These are phyloP conservation scores for Entrophospora sp. DNA, from an alignment of 192 early-diverging fungal species.

Conservation along the genomic window DNA sequence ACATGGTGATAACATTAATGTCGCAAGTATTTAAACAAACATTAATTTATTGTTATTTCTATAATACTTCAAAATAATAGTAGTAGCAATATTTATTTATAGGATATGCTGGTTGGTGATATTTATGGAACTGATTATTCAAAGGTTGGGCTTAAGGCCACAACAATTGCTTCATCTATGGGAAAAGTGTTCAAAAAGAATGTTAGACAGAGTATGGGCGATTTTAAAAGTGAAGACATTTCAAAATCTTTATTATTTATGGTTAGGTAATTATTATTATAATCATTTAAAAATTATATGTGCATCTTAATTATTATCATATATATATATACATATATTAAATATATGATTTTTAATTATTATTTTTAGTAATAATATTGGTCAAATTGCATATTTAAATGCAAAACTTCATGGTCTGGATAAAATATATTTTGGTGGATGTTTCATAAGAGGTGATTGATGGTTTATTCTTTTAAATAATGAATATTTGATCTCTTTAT, in stretches of 20 bases:
- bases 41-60: too few relatives aligned
- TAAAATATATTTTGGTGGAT: slow-evolving; percentile 95
- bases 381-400: slow-evolving; percentile 96
- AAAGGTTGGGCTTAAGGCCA: slow-evolving; percentile 87
- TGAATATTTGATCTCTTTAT: too few relatives aligned
- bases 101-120: slow-evolving; percentile 83
- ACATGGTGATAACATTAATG: slow-evolving; percentile 83
- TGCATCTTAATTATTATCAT: too few relatives aligned
- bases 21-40: slow-evolving; percentile 34
- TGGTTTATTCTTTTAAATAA: not conserved
- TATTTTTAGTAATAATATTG: slow-evolving; percentile 84
- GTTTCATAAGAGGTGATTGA: slow-evolving; percentile 78
- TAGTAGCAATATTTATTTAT: not conserved
- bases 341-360: not conserved
- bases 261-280: slow-evolving; percentile 80
- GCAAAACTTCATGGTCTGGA: slow-evolving; percentile 83
- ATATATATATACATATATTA: too few relatives aligned
- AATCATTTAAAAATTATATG: too few relatives aligned
- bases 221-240: slow-evolving; percentile 74
- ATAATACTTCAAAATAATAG: too few relatives aligned
- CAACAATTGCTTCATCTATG: slow-evolving; percentile 92
- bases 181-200: slow-evolving; percentile 91
- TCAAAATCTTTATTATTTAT: slow-evolving; percentile 86
- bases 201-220: slow-evolving; percentile 46
- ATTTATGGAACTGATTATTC: slow-evolving; percentile 89